Percentiles rank a stretch among this genome's conserved stretches.
Conservation (phyloP, 2,329 filamentous ascomycete genomes). For the Periconia digitata region DNA sequence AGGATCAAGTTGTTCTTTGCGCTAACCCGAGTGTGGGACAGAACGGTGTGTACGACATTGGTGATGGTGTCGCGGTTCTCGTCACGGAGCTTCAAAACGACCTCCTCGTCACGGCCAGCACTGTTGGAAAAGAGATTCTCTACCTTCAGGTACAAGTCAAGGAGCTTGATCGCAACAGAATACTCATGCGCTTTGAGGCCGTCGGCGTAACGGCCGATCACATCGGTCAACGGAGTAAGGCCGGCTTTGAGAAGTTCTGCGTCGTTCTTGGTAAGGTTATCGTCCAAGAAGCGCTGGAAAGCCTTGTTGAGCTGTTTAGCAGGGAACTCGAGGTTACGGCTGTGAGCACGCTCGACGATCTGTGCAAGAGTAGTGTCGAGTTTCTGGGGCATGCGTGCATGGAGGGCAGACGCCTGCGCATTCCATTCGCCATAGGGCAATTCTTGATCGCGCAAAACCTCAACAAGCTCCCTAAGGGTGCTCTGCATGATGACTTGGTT, state of each 20-base stretch:
- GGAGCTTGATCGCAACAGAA: constrained; percentile 73
- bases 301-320: constrained; percentile 84
- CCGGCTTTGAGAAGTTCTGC: constrained; percentile 71
- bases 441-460: constrained; percentile 84
- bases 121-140: constrained; percentile 87
- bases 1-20: constrained; percentile 93
- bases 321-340: constrained; percentile 83
- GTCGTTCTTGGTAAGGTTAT: constrained; percentile 74
- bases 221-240: constrained; percentile 72
- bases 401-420: constrained; percentile 92
- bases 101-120: constrained; percentile 85
- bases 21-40: constrained; percentile 89
- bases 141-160: constrained; percentile 78
- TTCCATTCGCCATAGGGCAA: constrained; percentile 97
- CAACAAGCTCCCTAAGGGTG: constrained; percentile 84
- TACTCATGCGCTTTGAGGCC: constrained; percentile 92
- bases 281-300: constrained; percentile 84
- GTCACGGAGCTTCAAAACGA: constrained; percentile 89
- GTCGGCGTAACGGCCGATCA: constrained; percentile 80
- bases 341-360: constrained; percentile 80
- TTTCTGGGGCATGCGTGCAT: constrained; percentile 94
- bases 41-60: constrained; percentile 82
- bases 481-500: constrained; percentile 94
- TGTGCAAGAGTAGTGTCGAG: constrained; percentile 80
- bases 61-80: constrained; percentile 91